These are phyloP conservation scores for Macrocybe gigantea DNA, from an alignment of 768 basidiomycete species.

Conservation along the genomic window DNA sequence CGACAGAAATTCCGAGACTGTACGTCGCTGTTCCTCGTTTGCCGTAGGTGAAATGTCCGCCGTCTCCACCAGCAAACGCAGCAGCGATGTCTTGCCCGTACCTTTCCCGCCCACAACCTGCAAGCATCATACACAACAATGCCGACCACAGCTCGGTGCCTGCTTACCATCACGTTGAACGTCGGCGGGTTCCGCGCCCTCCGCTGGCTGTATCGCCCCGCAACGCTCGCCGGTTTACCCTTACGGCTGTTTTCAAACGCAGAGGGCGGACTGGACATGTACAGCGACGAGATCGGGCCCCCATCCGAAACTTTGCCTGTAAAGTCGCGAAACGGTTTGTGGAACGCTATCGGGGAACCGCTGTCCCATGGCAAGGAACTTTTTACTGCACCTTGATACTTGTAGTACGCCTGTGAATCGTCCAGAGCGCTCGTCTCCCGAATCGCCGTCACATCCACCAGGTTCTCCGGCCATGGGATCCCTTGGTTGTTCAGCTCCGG, in stretches of 20 bases:
- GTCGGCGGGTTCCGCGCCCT: conserved; percentile 64
- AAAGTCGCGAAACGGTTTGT: conserved; percentile 71
- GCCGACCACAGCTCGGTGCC: neutral
- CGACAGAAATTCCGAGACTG: conserved; percentile 60
- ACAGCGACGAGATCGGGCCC: conserved; percentile 61
- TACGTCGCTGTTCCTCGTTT: conserved; percentile 65
- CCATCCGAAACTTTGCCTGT: conserved; percentile 40
- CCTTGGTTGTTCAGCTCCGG: conserved; percentile 72
- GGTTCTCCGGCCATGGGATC: conserved; percentile 80
- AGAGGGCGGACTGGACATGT: conserved; percentile 57
- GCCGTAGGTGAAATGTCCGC: conserved; percentile 76
- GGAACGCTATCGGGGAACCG: conserved; percentile 62
- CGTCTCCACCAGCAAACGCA: conserved; percentile 77
- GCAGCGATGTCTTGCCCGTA: conserved; percentile 80
- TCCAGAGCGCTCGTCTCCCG: conserved; percentile 34
- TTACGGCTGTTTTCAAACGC: conserved; percentile 47
- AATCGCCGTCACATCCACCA: conserved; percentile 68
- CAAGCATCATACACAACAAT: conserved; percentile 11
- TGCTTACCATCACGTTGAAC: conserved; percentile 78
- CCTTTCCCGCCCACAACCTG: conserved; percentile 78
- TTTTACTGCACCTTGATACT: conserved; percentile 58
- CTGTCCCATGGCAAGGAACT: conserved; percentile 54
- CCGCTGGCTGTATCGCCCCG: conserved; percentile 54
- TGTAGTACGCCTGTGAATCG: conserved; percentile 27
- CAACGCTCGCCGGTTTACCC: conserved; percentile 33